Evolutionary conservation across 805 yeast species (phyloP).

Genomic region (Metschnikowia bowlesiae): DNA sequence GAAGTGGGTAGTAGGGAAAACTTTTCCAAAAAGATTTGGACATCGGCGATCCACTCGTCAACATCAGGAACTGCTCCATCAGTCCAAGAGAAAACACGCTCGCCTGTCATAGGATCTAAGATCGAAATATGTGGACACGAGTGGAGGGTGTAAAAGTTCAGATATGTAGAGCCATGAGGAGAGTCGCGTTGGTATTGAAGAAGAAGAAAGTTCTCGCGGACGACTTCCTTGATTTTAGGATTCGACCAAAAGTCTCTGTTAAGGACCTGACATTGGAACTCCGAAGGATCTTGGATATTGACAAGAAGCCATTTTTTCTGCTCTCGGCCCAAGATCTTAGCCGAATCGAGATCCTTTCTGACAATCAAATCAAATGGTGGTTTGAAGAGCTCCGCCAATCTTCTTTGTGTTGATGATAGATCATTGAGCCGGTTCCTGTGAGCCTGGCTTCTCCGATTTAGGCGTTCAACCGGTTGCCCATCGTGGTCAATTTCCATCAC

Average conservation of each 20-base stretch:
- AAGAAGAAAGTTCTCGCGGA: slow-evolving; percentile 69
- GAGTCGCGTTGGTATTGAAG: slow-evolving; percentile 82
- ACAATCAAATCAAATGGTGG: slow-evolving; percentile 92
- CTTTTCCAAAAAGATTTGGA: slow-evolving; percentile 60
- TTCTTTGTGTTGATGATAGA: slow-evolving; percentile 50
- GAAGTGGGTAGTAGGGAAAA: slow-evolving; percentile 63
- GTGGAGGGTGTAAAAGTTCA: slow-evolving; percentile 65
- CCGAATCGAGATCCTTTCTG: slow-evolving; percentile 63
- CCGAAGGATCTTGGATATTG: slow-evolving; percentile 81
- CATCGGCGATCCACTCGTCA: slow-evolving; percentile 59
- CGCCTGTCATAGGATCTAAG: slow-evolving; percentile 94
- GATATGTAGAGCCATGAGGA: slow-evolving; percentile 65
- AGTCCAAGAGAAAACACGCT: slow-evolving; percentile 75
- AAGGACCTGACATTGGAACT: slow-evolving; percentile 82
- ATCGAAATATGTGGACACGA: slow-evolving; percentile 87
- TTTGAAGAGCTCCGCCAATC: slow-evolving; percentile 77
- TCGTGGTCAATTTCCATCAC: slow-evolving; percentile 29
- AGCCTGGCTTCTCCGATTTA: slow-evolving; percentile 9
- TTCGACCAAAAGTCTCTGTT: slow-evolving; percentile 94
- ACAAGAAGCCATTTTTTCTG: slow-evolving; percentile 77
- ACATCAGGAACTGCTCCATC: slow-evolving; percentile 54
- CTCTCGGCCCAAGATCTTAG: slow-evolving; percentile 61
- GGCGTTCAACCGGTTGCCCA: slow-evolving; percentile 20
- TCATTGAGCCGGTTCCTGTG: slow-evolving; percentile 23
- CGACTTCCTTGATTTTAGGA: slow-evolving; percentile 54